Evolutionary conservation across 345 rosid species (phyloP).

Genomic region (Chamaenerion angustifolium): DNA sequence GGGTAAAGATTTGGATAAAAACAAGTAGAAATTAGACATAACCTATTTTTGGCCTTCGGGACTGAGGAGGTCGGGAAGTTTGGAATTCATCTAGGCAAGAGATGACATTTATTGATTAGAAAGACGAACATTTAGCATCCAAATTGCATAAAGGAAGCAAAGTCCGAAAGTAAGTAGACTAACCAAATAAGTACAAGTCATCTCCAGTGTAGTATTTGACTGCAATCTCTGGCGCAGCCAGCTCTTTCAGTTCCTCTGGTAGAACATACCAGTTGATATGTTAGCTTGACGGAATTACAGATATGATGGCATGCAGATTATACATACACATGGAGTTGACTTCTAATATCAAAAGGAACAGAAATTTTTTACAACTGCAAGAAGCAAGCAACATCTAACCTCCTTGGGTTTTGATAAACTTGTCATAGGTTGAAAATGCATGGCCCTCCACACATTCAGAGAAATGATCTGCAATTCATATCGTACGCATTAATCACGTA

Average conservation of each 20-base stretch:
- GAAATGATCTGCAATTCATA: slow-evolving; percentile 71
- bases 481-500: no score
- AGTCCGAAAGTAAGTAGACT: background rate
- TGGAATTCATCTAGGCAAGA: slow-evolving; percentile 66
- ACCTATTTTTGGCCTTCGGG: slow-evolving; percentile 96
- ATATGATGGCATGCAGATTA: no score
- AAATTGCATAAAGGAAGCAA: background rate
- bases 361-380: no score
- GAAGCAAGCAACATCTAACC: slow-evolving; percentile 23
- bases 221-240: slow-evolving; percentile 89
- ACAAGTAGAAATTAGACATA: slow-evolving; percentile 2
- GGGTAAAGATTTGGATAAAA: no score
- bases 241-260: slow-evolving; percentile 65
- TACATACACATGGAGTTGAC: background rate
- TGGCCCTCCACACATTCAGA: slow-evolving; percentile 92
- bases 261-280: slow-evolving; percentile 1
- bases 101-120: no score
- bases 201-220: slow-evolving; percentile 78
- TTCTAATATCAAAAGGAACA: background rate
- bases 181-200: slow-evolving; percentile 85
- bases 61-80: slow-evolving; percentile 63
- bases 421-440: slow-evolving; percentile 90
- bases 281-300: no score
- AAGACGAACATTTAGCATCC: background rate
- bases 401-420: slow-evolving; percentile 74